These are phyloP conservation scores for Melampsora occidentalis DNA, from an alignment of 1,284 basidiomycete species.

Conservation along the genomic window DNA sequence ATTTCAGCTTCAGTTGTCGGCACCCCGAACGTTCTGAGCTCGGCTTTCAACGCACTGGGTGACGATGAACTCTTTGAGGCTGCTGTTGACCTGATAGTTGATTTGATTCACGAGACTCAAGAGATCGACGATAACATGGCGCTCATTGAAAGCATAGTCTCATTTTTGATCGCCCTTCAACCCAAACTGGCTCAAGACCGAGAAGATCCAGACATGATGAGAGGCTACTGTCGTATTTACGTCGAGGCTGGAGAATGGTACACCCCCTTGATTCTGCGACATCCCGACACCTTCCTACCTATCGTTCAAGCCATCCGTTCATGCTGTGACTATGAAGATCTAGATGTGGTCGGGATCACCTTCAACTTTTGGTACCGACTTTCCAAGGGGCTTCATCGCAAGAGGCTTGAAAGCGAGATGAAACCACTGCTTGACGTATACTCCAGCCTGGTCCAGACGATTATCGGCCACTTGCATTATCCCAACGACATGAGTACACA, in stretches of 20 bases:
- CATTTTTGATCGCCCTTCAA: constrained; percentile 71
- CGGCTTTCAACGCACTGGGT: constrained; percentile 26
- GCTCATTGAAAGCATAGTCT: constrained; percentile 81
- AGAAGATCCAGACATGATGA: constrained; percentile 71
- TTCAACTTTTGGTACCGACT: constrained; percentile 98
- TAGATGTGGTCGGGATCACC: constrained; percentile 96
- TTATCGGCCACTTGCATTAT: constrained; percentile 90
- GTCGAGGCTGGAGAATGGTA: constrained; percentile 96
- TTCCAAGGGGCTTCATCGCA: constrained; percentile 73
- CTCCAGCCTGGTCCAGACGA: constrained; percentile 74
- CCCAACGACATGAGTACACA: constrained; percentile 68
- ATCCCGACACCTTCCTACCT: constrained; percentile 84
- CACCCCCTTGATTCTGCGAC: constrained; percentile 79
- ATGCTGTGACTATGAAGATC: constrained; percentile 86
- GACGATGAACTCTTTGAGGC: constrained; percentile 80
- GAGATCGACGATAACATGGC: constrained; percentile 92
- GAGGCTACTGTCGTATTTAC: constrained; percentile 86
- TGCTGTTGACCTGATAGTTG: constrained; percentile 87
- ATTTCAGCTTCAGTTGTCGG: constrained; percentile 50
- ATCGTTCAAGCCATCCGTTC: constrained; percentile 91
- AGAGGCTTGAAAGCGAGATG: constrained; percentile 47
- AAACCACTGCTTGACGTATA: constrained; percentile 76
- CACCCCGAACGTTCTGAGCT: constrained; percentile 51
- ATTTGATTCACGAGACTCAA: constrained; percentile 96
- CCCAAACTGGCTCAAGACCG: constrained; percentile 61